A percentile compares a stretch with the other conserved stretches of the same genome.
phyloP scores from a whole-genome alignment of 73 alveolate species.

The Chromera velia region DNA sequence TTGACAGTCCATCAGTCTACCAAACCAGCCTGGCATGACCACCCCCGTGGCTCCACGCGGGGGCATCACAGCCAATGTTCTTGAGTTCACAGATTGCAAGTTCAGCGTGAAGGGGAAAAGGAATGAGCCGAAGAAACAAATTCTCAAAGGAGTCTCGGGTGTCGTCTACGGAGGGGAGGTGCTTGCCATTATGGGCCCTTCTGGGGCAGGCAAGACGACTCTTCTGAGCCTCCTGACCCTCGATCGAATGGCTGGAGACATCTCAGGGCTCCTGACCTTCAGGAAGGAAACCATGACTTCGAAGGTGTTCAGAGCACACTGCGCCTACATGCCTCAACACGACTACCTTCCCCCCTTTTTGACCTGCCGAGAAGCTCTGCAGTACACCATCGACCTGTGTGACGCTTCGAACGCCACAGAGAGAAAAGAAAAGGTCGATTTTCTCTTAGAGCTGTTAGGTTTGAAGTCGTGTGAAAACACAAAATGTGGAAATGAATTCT shows the following conservation, averaged over 20 bases:
- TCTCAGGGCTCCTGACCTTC: neutral
- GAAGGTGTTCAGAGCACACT: neutral
- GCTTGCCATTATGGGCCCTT: slow-evolving; percentile 11
- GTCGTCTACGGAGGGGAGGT: too few relatives aligned
- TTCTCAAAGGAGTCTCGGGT: too few relatives aligned
- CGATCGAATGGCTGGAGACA: neutral
- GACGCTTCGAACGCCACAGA: neutral
- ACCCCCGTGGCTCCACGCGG: too few relatives aligned
- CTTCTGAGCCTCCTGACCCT: neutral
- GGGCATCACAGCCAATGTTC: too few relatives aligned
- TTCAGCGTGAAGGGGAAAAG: too few relatives aligned
- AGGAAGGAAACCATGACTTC: neutral
- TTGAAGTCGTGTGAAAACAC: neutral
- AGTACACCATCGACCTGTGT: neutral
- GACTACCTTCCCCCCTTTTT: neutral
- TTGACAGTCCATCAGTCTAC: too few relatives aligned
- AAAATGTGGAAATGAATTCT: neutral
- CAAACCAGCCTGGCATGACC: too few relatives aligned
- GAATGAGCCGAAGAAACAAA: too few relatives aligned
- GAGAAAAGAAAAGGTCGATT: neutral
- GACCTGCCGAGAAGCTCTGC: slow-evolving; percentile 5
- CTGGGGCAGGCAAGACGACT: slow-evolving; percentile 9
- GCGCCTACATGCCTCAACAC: slow-evolving; percentile 8
- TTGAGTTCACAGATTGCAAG: too few relatives aligned
- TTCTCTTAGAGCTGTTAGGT: neutral